Conservation (phyloP, 2,329 filamentous ascomycete genomes). For the Hymenoscyphus fructigenus region DNA sequence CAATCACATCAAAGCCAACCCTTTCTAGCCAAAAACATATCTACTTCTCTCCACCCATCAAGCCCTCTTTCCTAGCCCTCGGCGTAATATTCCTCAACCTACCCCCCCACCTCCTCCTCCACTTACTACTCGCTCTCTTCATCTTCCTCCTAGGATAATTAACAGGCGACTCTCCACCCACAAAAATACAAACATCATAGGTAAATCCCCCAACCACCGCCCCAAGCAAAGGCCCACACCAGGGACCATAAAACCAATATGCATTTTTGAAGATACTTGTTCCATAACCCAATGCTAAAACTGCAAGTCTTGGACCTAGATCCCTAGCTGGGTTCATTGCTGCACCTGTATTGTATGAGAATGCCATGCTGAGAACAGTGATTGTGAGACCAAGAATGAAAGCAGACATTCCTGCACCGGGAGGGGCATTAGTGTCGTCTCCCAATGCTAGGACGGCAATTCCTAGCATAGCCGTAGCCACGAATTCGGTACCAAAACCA, state of each 20-base stretch:
- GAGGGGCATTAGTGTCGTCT: constrained; percentile 47
- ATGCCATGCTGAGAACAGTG: constrained; percentile 39
- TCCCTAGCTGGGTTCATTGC: constrained; percentile 51
- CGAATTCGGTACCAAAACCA: constrained; percentile 49
- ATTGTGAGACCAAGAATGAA: constrained; percentile 48
- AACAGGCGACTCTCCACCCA: constrained; percentile 49
- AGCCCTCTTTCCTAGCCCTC: constrained; percentile 3
- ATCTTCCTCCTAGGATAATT: constrained; percentile 49
- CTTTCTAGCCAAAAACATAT: no score
- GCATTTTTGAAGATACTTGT: constrained; percentile 42
- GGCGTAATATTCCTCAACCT: constrained; percentile 15
- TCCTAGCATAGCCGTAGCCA: constrained; percentile 43
- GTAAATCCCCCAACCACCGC: constrained; percentile 46
- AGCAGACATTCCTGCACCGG: constrained; percentile 51
- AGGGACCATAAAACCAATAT: constrained; percentile 46
- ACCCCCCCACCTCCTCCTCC: constrained; percentile 31
- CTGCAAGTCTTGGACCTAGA: constrained; percentile 48
- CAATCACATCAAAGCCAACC: no score
- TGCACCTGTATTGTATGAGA: constrained; percentile 48
- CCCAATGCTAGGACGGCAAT: constrained; percentile 45
- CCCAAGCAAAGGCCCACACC: constrained; percentile 40
- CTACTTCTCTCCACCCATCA: constrained; percentile 6
- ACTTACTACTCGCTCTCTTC: constrained; percentile 46
- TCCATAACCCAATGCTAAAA: constrained; percentile 46
- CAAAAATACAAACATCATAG: constrained; percentile 52